Base-by-base conservation (phyloP, 805 yeast genomes). In the Wickerhamiella cacticola region DNA sequence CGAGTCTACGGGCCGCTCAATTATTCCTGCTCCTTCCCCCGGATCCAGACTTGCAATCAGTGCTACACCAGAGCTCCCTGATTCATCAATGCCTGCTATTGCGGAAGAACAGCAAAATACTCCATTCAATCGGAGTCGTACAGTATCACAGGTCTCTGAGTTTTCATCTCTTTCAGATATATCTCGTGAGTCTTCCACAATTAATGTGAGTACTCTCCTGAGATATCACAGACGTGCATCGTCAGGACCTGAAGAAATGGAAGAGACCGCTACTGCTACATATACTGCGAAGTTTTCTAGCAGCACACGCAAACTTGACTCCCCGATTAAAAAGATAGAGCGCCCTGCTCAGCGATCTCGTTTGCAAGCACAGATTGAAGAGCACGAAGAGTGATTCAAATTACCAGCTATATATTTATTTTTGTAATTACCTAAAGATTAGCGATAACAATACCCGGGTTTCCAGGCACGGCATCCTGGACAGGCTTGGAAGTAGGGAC, bases 391-490 rank as follows among this genome's bases (percentile, higher is more conserved):
- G 23, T 23, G 18, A 23, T 7, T 10, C 28, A 13, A 21, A 24
- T n/a, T 3, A 4, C 19, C n/a, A n/a, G n/a, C 15, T 39, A 39
- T 5, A 23, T 39, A 39, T 39, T 39, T 39, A 39, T 39, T 39
- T 24, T 7, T 38, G 13, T 38, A 19, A 22, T 39, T 39, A 23
- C 24, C 15, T 24, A 39, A 22, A 39, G 28, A 25, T 88, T 88
- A 56, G 69, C 76, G 53, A 89, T 72, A 53, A 78, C 65, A 59
- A 89, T 78, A 59, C 95, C 96, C 33, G 98, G 97, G 56, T 76
- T 75, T 52, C 97, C 97, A 42, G 98, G 98, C 54, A 83, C 80
- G 23, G 97, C 88, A 52, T 73, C 73, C 54, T 84, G 95, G 51
- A 83, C 71, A 36, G 79, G 74, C 71, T 83, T 87, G 42, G 80